These are phyloP conservation scores for Aspergillus sp. DNA, from an alignment of 2,329 filamentous ascomycete genomes.

Conservation along the genomic window DNA sequence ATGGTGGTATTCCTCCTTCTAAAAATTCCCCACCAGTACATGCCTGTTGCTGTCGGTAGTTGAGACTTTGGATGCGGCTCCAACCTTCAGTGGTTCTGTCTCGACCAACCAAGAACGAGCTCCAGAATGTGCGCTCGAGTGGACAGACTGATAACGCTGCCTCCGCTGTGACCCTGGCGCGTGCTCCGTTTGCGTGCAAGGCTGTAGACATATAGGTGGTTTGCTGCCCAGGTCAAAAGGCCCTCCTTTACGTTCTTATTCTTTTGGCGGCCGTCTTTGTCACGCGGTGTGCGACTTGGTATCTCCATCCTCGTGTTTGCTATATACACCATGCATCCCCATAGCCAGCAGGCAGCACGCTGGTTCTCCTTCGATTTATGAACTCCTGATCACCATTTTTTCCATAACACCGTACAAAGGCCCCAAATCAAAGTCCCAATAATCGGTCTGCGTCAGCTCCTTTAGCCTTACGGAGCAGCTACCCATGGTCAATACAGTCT, in stretches of 20 bases:
- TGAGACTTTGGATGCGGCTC: conserved; percentile 7
- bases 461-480: background rate
- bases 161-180: conserved; percentile 28
- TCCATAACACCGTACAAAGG: background rate
- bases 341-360: conserved; percentile 11
- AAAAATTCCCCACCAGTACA: background rate
- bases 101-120: background rate
- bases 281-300: conserved; percentile 21
- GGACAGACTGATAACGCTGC: conserved; percentile 33
- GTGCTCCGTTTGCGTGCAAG: conserved; percentile 26
- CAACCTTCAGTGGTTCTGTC: background rate
- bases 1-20: background rate
- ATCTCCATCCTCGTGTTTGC: conserved; percentile 8
- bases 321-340: conserved; percentile 25
- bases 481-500: conserved; percentile 16
- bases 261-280: conserved; percentile 15
- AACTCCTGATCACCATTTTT: conserved; percentile 7
- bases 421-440: background rate
- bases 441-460: background rate
- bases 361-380: conserved; percentile 14
- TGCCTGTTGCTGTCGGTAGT: background rate
- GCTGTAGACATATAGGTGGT: conserved; percentile 8
- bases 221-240: conserved; percentile 30
- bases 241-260: conserved; percentile 9
- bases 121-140: conserved; percentile 7